Percentiles rank a stretch among this genome's conserved stretches.
These are phyloP conservation scores for Acanthamoeba healyi DNA, from an alignment of 208 protist genomes.

Conservation along the genomic window DNA sequence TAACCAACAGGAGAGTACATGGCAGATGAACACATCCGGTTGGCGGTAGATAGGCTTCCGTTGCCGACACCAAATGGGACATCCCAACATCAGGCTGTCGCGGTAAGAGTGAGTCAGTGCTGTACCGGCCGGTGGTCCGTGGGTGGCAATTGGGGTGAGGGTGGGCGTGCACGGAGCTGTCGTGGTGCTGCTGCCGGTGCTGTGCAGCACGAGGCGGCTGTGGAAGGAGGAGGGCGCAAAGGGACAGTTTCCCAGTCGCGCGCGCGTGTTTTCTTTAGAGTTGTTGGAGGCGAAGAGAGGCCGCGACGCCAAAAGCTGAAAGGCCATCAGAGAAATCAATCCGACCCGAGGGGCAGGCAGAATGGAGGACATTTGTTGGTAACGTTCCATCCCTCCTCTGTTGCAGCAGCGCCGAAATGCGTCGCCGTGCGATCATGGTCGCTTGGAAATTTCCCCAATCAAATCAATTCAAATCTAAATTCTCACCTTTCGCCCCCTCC, in stretches of 20 bases:
- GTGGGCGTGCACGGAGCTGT: too few relatives aligned
- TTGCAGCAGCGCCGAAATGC: background rate
- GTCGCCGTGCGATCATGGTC: background rate
- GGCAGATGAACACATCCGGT: background rate
- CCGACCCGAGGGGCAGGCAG: background rate
- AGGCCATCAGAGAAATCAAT: too few relatives aligned
- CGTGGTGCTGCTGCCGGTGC: background rate
- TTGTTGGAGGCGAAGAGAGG: too few relatives aligned
- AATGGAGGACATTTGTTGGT: slow-evolving; percentile 17
- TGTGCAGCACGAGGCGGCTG: background rate
- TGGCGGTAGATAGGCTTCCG: background rate
- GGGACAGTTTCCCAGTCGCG: too few relatives aligned
- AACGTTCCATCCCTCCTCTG: background rate
- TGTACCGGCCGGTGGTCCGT: background rate
- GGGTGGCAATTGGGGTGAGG: background rate
- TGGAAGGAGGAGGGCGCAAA: too few relatives aligned
- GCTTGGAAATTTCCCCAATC: background rate
- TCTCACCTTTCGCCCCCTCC: background rate
- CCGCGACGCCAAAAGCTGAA: too few relatives aligned
- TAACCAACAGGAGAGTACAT: too few relatives aligned
- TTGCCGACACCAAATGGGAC: background rate
- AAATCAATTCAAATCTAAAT: background rate
- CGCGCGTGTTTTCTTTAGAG: too few relatives aligned
- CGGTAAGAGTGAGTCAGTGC: slow-evolving; percentile 12
- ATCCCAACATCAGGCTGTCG: background rate